Conservation (phyloP, 2,329 filamentous ascomycete species). For the Grosmannia huntii region DNA sequence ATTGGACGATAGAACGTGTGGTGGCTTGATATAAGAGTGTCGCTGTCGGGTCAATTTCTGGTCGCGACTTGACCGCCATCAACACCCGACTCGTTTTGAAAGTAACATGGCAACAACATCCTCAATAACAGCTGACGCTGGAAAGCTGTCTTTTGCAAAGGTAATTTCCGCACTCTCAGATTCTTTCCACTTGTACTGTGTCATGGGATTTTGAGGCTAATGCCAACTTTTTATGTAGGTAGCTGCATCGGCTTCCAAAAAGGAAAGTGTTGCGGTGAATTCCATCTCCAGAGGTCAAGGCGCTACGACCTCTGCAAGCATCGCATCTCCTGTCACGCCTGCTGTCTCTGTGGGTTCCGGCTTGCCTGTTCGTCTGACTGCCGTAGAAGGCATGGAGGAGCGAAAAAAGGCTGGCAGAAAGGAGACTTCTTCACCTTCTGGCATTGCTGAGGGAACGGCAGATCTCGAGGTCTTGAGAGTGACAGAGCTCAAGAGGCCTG, state of each 20-base stretch:
- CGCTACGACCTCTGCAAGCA: not conserved
- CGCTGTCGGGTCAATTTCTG: not conserved
- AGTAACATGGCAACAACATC: slow-evolving; percentile 33
- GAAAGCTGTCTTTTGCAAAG: slow-evolving; percentile 65
- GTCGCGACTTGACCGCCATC: not conserved
- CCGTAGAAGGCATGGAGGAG: not conserved
- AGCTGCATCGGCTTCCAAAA: slow-evolving; percentile 9
- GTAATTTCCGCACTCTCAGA: slow-evolving; percentile 28
- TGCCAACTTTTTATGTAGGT: slow-evolving; percentile 6
- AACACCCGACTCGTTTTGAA: too few species aligned
- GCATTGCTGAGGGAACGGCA: not conserved
- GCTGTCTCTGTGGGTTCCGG: not conserved
- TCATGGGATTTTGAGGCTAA: not conserved
- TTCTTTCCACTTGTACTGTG: not conserved
- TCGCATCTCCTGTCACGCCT: not conserved
- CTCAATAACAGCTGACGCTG: slow-evolving; percentile 30
- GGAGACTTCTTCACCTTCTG: not conserved
- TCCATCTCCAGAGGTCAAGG: not conserved
- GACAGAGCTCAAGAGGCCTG: slow-evolving; percentile 21
- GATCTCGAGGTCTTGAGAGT: slow-evolving; percentile 17
- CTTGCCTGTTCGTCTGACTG: not conserved
- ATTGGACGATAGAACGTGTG: not conserved
- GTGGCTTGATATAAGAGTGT: not conserved
- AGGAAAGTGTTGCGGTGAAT: not conserved
- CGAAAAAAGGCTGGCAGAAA: not conserved